Percentiles rank a stretch among this genome's conserved stretches.
Conservation (phyloP, 2,329 filamentous ascomycete genomes). For the Pyricularia grisea region DNA sequence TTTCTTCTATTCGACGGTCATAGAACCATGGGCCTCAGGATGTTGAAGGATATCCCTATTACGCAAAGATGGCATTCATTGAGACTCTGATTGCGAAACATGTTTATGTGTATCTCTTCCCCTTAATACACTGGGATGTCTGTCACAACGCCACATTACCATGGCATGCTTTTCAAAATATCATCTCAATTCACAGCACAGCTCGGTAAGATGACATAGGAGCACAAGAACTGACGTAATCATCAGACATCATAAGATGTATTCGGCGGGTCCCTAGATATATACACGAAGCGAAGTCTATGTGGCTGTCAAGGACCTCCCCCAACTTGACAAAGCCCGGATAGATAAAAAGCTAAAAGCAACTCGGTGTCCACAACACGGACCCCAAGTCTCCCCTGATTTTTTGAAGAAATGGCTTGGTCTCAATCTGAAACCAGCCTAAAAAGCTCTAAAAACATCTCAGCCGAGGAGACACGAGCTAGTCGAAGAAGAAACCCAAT, state of each 20-base stretch:
- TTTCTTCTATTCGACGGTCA: too few species aligned
- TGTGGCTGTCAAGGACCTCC: background rate
- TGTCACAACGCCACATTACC: too few species aligned
- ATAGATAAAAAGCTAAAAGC: background rate
- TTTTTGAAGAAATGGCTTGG: background rate
- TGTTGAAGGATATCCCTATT: too few species aligned
- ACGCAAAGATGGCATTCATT: too few species aligned
- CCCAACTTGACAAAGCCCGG: background rate
- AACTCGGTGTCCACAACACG: background rate
- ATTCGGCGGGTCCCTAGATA: conserved; percentile 3
- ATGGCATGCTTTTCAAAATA: background rate
- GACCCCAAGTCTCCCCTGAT: background rate
- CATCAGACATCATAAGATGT: background rate
- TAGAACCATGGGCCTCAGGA: too few species aligned
- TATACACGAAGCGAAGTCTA: conserved; percentile 7
- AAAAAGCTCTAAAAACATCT: background rate
- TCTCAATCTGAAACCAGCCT: background rate
- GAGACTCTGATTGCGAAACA: too few species aligned
- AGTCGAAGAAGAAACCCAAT: background rate
- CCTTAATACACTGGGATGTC: too few species aligned
- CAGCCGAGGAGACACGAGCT: background rate
- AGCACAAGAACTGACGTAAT: background rate
- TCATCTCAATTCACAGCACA: background rate
- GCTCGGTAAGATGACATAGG: background rate
- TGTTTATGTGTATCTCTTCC: too few species aligned